Evolutionary conservation across 495 filamentous ascomycete genomes (phyloP).

Genomic region (Tuber melanosporum): DNA sequence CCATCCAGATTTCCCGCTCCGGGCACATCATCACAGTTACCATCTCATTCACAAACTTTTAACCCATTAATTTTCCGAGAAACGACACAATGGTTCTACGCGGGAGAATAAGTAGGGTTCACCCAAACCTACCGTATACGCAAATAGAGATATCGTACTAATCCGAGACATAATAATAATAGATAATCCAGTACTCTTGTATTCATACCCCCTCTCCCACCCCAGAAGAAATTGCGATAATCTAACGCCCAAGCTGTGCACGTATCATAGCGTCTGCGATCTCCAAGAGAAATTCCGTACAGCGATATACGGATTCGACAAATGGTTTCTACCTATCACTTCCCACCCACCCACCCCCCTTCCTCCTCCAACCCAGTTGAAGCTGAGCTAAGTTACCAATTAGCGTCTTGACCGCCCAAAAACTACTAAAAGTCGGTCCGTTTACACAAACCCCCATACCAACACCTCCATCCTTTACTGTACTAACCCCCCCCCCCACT

Average conservation of each 20-base stretch:
- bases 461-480: slow-evolving; percentile 8
- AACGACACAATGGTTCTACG: not conserved
- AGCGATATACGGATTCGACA: slow-evolving; percentile 74
- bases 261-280: slow-evolving; percentile 69
- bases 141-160: not conserved
- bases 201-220: slow-evolving; percentile 31
- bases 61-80: not conserved
- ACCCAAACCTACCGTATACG: not conserved
- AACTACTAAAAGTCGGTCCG: slow-evolving; percentile 49
- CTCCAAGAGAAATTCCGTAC: slow-evolving; percentile 87
- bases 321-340: slow-evolving; percentile 40
- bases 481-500: not conserved
- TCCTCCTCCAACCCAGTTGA: not conserved
- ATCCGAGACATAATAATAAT: not conserved
- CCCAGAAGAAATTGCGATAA: not conserved
- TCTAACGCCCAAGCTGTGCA: not conserved
- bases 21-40: not conserved
- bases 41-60: not conserved
- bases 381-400: slow-evolving; percentile 4
- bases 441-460: not conserved
- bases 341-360: not conserved
- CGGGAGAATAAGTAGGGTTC: not conserved
- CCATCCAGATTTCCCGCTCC: not conserved
- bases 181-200: slow-evolving; percentile 70
- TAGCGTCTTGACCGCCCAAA: slow-evolving; percentile 52